A percentile compares a stretch with the other conserved stretches of the same genome.
phyloP scores from a whole-genome alignment of 306 rosid genomes.

The Hippophae rhamnoides region DNA sequence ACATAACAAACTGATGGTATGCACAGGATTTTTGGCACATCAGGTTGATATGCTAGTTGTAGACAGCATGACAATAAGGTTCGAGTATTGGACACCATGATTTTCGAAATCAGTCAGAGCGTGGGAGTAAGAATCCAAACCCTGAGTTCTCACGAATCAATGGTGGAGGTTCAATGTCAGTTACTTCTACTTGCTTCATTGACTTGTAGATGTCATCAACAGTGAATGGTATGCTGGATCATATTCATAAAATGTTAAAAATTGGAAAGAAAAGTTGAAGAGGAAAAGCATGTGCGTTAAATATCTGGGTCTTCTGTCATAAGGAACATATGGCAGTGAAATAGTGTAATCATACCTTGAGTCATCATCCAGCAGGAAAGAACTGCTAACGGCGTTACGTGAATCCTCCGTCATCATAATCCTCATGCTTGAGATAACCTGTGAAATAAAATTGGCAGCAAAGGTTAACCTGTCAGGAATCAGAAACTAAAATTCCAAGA shows the following conservation, averaged over 20 bases:
- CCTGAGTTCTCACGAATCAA: conserved; percentile 97
- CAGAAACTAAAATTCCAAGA: too few species aligned
- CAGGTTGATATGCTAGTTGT: too few species aligned
- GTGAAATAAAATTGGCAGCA: conserved; percentile 12
- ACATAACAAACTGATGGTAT: too few species aligned
- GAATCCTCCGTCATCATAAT: conserved; percentile 91
- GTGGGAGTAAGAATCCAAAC: conserved; percentile 82
- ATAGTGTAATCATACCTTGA: conserved; percentile 49
- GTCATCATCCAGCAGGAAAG: conserved; percentile 93
- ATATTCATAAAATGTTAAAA: conserved; percentile 5
- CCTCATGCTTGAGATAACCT: conserved; percentile 94
- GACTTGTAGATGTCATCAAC: conserved; percentile 98
- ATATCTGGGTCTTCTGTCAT: too few species aligned
- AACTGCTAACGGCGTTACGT: conserved; percentile 85
- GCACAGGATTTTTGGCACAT: too few species aligned
- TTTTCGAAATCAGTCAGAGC: conserved; percentile 48
- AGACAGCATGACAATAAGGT: conserved; percentile 8
- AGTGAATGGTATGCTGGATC: conserved; percentile 88
- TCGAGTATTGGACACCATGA: conserved; percentile 15
- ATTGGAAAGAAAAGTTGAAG: neutral
- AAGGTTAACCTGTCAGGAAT: conserved; percentile 12
- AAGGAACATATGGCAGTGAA: too few species aligned
- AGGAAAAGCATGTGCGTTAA: too few species aligned
- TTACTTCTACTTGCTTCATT: conserved; percentile 73
- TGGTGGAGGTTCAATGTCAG: conserved; percentile 93